A percentile compares a stretch with the other conserved stretches of the same genome.
These are phyloP conservation scores for Cercophora sp. DNA, from an alignment of 495 filamentous ascomycete species.

Conservation along the genomic window DNA sequence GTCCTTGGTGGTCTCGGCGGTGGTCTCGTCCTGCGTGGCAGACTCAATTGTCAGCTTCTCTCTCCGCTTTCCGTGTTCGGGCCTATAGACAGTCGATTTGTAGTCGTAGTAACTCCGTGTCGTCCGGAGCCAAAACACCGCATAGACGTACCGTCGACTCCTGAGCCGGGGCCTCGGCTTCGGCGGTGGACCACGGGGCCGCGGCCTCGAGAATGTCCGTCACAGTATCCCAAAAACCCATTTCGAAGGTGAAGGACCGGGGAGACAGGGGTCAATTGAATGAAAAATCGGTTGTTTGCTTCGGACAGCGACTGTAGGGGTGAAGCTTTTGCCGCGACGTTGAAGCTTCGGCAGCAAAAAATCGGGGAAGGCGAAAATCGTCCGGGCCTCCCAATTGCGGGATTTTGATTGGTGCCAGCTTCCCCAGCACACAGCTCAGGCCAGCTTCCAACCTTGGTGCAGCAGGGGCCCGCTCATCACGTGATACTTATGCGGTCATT, in stretches of 20 bases:
- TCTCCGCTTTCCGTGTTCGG: too few relatives aligned
- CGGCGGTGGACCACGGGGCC: slow-evolving; percentile 50
- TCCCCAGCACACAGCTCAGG: background rate
- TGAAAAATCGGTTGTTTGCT: too few relatives aligned
- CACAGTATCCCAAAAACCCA: slow-evolving; percentile 56
- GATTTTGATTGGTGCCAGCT: slow-evolving; percentile 39
- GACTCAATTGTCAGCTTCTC: background rate
- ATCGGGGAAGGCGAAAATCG: slow-evolving; percentile 39
- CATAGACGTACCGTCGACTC: slow-evolving; percentile 21
- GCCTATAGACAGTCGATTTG: too few relatives aligned
- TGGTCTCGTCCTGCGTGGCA: slow-evolving; percentile 19
- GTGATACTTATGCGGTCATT: slow-evolving; percentile 5
- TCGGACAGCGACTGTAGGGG: slow-evolving; percentile 2
- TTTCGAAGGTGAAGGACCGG: slow-evolving; percentile 26
- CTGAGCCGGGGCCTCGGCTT: slow-evolving; percentile 51
- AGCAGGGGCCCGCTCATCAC: too few relatives aligned
- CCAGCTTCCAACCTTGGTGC: background rate
- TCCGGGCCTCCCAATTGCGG: slow-evolving; percentile 42
- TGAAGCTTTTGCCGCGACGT: slow-evolving; percentile 31
- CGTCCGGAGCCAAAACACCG: background rate
- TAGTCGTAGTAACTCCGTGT: too few relatives aligned
- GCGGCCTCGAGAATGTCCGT: slow-evolving; percentile 53
- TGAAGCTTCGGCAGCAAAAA: slow-evolving; percentile 29
- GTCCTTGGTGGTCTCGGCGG: slow-evolving; percentile 38
- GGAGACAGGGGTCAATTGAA: slow-evolving; percentile 34